Evolutionary conservation across 2,329 filamentous ascomycete genomes (phyloP).

Genomic region (Phaeosphaeriaceae sp.): DNA sequence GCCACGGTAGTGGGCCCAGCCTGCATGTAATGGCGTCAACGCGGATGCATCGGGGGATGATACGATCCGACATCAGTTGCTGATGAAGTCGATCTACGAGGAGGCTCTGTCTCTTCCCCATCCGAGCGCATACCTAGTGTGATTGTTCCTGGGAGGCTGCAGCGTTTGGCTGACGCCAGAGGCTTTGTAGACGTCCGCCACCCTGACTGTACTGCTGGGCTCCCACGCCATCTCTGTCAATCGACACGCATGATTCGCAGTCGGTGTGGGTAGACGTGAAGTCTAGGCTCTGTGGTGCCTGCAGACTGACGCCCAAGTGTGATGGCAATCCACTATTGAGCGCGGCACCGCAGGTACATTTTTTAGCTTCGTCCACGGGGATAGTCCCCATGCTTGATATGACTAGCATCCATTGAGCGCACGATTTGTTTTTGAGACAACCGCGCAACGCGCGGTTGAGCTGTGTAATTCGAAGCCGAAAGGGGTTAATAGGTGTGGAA

Average conservation of each 20-base stretch:
- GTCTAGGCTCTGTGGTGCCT: slow-evolving; percentile 18
- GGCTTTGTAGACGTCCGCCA: background rate
- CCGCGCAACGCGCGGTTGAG: slow-evolving; percentile 44
- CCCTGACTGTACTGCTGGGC: background rate
- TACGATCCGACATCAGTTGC: slow-evolving; percentile 23
- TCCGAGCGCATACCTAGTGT: slow-evolving; percentile 37
- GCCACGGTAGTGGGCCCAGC: slow-evolving; percentile 31
- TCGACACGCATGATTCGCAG: background rate
- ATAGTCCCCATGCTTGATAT: slow-evolving; percentile 19
- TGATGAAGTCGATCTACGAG: slow-evolving; percentile 22
- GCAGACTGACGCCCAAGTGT: slow-evolving; percentile 16
- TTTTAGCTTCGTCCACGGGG: slow-evolving; percentile 22
- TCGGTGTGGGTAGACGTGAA: slow-evolving; percentile 14
- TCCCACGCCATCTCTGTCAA: background rate
- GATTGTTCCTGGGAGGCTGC: slow-evolving; percentile 32
- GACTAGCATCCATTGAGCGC: slow-evolving; percentile 6
- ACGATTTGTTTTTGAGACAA: slow-evolving; percentile 15
- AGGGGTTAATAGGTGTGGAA: slow-evolving; percentile 19
- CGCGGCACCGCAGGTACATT: slow-evolving; percentile 25
- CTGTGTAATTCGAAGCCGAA: slow-evolving; percentile 12
- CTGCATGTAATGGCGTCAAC: slow-evolving; percentile 32
- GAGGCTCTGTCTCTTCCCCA: slow-evolving; percentile 45
- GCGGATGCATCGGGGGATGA: slow-evolving; percentile 24
- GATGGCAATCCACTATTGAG: slow-evolving; percentile 26
- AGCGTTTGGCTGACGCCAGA: slow-evolving; percentile 13